Percentiles rank a stretch among this genome's conserved stretches.
These are phyloP conservation scores for Geotrichum macrosporum DNA, from an alignment of 1,139 yeast genomes.

Conservation along the genomic window DNA sequence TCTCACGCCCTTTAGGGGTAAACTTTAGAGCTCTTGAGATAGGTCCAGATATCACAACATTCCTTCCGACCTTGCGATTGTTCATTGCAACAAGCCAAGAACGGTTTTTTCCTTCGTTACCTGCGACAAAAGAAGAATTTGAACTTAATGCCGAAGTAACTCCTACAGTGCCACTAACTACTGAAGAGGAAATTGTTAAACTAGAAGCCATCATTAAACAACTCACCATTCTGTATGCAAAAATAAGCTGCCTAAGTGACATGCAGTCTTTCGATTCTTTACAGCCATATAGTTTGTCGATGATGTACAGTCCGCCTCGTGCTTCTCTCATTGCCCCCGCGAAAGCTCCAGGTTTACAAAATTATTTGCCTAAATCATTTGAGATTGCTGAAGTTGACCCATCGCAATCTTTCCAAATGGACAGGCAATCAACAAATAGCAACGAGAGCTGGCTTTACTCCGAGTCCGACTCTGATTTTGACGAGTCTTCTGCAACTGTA, in stretches of 20 bases:
- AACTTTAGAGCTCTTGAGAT: neutral
- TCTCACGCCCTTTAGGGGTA: neutral
- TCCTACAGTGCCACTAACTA: neutral
- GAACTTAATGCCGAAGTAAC: neutral
- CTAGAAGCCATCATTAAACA: conserved; percentile 2
- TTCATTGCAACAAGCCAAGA: neutral
- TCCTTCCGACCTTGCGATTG: neutral
- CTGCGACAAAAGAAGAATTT: too few species aligned
- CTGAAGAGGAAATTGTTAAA: neutral
- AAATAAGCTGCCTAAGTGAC: conserved; percentile 4
- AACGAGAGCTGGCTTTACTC: conserved; percentile 6
- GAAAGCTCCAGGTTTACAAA: neutral
- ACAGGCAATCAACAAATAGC: neutral
- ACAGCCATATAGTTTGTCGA: too few species aligned
- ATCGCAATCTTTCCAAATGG: neutral
- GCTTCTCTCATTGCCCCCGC: too few species aligned
- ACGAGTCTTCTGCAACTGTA: neutral
- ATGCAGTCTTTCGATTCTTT: conserved; percentile 9
- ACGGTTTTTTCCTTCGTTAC: conserved; percentile 2
- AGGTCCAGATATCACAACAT: neutral
- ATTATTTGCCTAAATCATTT: neutral
- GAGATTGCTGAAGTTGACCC: neutral
- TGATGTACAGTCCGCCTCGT: too few species aligned
- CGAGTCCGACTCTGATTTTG: conserved; percentile 3
- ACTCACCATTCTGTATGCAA: conserved; percentile 5